Base-by-base conservation (phyloP, 345 rosid species). In the Toxicodendron radicans region DNA sequence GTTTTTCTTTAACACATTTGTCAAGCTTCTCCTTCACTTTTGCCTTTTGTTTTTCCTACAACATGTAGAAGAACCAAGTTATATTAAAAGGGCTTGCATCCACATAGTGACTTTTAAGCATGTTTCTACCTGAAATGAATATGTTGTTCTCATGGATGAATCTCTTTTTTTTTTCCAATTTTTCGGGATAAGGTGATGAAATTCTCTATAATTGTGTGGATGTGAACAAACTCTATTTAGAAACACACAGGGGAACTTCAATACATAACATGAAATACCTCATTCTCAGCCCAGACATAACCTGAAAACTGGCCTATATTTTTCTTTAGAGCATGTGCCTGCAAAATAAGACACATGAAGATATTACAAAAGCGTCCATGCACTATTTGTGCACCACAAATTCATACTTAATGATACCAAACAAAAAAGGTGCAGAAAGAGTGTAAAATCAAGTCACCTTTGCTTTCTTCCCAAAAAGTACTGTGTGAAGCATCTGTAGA, bases 401-500 rank as follows among this genome's bases (percentile, higher is more conserved):
- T 24, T 18, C 59, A 14, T 57, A 76, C 49, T 18, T 35, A 35
- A n/a, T 24, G 16, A 72, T 45, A 67, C 27, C 70, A 66, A 48
- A 24, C 51, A 43, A 13, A 5, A 11, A 72, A 17, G 1, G 16
- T 46, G 57, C 18, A 48, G 12, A 32, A 3, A 70, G 5, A 7
- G 66, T 9, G 8, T 2, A 32, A 69, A 49, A 33, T 9, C 24
- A 12, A 21, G n/a, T 74, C 74, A 95, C 99, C 98, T 95, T 95
- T 71, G 88, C 99, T 85, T 93, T 95, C 91, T 95, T 95, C 81
- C 98, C 99, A 73, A 84, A 95, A 58, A 95, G 93, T 76, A 95
- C 81, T 23, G 81, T 73, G 64, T 95, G 99, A 68, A 95, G 90
- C 72, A 86, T 64, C 66, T 86, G 90, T 72, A 95, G 90, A 79